Conservation (phyloP, 179 eudicot genomes). For the Camellia oleifera region DNA sequence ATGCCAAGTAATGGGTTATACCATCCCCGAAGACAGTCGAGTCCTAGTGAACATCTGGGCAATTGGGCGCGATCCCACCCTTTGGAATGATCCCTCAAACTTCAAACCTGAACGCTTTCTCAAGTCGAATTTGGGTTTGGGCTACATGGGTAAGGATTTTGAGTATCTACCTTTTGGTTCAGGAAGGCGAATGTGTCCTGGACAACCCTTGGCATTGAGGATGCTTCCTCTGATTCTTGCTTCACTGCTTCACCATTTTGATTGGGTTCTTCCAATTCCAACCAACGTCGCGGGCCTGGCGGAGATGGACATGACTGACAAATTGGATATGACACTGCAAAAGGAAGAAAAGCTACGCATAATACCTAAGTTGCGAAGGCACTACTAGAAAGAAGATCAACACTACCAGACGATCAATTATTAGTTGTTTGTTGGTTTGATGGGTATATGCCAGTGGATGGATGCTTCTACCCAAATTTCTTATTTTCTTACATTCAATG, state of each 20-base stretch:
- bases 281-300: not conserved
- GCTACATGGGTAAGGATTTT: not conserved
- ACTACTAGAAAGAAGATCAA: too few relatives aligned
- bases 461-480: too few relatives aligned
- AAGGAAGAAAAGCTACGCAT: not conserved
- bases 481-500: too few relatives aligned
- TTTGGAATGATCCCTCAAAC: not conserved
- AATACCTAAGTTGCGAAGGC: too few relatives aligned
- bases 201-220: constrained; percentile 2
- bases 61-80: not conserved
- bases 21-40: not conserved
- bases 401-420: too few relatives aligned
- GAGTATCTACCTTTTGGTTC: constrained; percentile 3
- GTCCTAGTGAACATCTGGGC: constrained; percentile 7
- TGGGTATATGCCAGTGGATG: too few relatives aligned
- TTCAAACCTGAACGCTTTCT: constrained; percentile 9
- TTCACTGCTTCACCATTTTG: not conserved
- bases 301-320: constrained; percentile 4
- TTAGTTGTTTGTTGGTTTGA: too few relatives aligned
- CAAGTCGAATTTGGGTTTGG: not conserved
- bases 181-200: constrained; percentile 7
- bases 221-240: not conserved
- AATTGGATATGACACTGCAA: not conserved
- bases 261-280: not conserved
- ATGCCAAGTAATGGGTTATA: constrained; percentile 13